Percentiles rank a stretch among this genome's conserved stretches.
Conservation (phyloP, 1,284 basidiomycete species). For the Taiwanofungus camphoratus region DNA sequence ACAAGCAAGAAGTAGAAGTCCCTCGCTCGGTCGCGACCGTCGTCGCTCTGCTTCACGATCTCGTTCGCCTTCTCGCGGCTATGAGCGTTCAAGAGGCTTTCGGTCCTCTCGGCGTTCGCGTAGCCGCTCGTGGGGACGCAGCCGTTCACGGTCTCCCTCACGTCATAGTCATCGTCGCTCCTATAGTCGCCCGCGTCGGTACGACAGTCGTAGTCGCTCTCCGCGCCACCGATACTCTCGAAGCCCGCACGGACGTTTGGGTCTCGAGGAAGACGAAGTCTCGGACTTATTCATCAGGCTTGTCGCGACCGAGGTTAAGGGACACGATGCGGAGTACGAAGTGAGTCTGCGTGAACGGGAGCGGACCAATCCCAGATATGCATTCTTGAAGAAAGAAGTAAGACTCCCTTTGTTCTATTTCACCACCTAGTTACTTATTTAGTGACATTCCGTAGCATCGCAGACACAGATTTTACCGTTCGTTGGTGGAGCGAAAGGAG, state of each 20-base stretch:
- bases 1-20: slow-evolving; percentile 31
- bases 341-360: slow-evolving; percentile 73
- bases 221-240: slow-evolving; percentile 34
- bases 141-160: slow-evolving; percentile 39
- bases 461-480: slow-evolving; percentile 76
- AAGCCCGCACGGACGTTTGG: slow-evolving; percentile 30
- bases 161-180: slow-evolving; percentile 26
- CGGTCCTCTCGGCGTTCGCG: slow-evolving; percentile 30
- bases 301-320: slow-evolving; percentile 79
- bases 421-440: not conserved
- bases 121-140: slow-evolving; percentile 34
- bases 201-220: slow-evolving; percentile 41
- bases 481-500: slow-evolving; percentile 64
- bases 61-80: slow-evolving; percentile 44
- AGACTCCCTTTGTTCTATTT: slow-evolving; percentile 23
- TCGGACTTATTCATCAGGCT: slow-evolving; percentile 81
- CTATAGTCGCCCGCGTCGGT: slow-evolving; percentile 27
- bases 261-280: slow-evolving; percentile 59
- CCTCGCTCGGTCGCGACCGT: slow-evolving; percentile 25
- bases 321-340: slow-evolving; percentile 78
- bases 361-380: slow-evolving; percentile 74
- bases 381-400: slow-evolving; percentile 72
- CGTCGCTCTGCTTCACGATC: slow-evolving; percentile 39
- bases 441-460: slow-evolving; percentile 50
- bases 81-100: slow-evolving; percentile 33